Percentiles rank a stretch among this genome's conserved stretches.
Evolutionary conservation across 1,284 basidiomycete species (phyloP).

Genomic region (Heliocybe sulcata): DNA sequence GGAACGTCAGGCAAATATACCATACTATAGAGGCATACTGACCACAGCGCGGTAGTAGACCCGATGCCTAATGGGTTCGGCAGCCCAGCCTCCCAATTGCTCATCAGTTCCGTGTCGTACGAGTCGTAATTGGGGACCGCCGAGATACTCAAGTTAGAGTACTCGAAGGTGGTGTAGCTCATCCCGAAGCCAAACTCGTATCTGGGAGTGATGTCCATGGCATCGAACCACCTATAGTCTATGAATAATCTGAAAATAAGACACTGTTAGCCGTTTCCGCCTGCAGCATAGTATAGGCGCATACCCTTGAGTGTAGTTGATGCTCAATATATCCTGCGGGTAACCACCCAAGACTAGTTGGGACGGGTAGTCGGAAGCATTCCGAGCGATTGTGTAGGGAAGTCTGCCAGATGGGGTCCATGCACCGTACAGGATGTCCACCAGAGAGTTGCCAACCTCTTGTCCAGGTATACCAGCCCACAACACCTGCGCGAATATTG

Average conservation of each 20-base stretch:
- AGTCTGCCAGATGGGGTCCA: conserved; percentile 51
- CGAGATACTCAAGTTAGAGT: conserved; percentile 21
- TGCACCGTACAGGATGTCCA: conserved; percentile 53
- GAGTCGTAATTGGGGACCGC: conserved; percentile 1
- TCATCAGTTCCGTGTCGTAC: conserved; percentile 1
- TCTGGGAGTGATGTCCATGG: conserved; percentile 21
- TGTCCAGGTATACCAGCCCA: conserved; percentile 62
- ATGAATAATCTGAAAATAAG: neutral
- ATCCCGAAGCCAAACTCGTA: conserved; percentile 36
- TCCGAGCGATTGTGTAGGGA: conserved; percentile 44
- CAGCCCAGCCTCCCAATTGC: conserved; percentile 9
- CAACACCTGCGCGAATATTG: conserved; percentile 20
- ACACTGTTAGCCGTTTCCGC: neutral
- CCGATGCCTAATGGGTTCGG: conserved; percentile 9
- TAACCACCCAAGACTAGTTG: conserved; percentile 34
- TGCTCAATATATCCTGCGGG: neutral
- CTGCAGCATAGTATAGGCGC: neutral
- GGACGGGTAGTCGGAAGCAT: conserved; percentile 37
- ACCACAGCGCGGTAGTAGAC: conserved; percentile 11
- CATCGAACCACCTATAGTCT: conserved; percentile 5
- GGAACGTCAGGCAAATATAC: neutral
- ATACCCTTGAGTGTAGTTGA: conserved; percentile 3
- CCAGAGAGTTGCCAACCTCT: conserved; percentile 58
- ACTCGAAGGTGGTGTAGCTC: conserved; percentile 32
- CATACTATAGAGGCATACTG: neutral